These are phyloP conservation scores for Globisporangium megalacanthum DNA, from an alignment of 352 stramenopile genomes.

Conservation along the genomic window DNA sequence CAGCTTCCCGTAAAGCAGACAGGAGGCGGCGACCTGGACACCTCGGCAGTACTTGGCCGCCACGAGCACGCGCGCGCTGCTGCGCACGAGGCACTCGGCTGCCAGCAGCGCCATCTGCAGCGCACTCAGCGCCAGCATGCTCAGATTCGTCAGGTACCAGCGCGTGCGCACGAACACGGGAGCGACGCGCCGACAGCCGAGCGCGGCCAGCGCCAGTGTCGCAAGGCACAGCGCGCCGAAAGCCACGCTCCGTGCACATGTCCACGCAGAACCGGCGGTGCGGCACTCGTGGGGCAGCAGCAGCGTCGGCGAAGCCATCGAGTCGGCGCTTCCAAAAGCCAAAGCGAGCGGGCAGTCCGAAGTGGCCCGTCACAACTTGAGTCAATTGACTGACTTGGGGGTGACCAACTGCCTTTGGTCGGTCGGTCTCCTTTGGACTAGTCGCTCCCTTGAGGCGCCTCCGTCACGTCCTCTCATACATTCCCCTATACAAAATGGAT, in stretches of 20 bases:
- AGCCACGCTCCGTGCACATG: slow-evolving; percentile 55
- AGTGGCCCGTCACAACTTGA: too few relatives aligned
- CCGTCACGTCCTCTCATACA: too few relatives aligned
- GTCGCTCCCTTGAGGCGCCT: too few relatives aligned
- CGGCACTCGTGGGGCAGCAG: slow-evolving; percentile 53
- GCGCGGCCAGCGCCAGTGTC: slow-evolving; percentile 36
- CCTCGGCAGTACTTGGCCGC: slow-evolving; percentile 68
- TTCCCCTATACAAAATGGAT: too few relatives aligned
- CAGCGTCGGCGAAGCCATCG: too few relatives aligned
- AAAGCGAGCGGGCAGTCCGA: too few relatives aligned
- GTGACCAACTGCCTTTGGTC: too few relatives aligned
- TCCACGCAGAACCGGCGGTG: slow-evolving; percentile 31
- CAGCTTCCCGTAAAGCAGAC: slow-evolving; percentile 60
- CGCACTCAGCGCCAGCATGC: slow-evolving; percentile 48
- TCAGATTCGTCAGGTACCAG: slow-evolving; percentile 58
- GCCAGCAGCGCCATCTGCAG: slow-evolving; percentile 64
- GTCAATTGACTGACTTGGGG: too few relatives aligned
- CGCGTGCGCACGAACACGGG: slow-evolving; percentile 48
- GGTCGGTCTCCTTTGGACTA: too few relatives aligned
- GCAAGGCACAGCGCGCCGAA: slow-evolving; percentile 51
- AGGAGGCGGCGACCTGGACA: slow-evolving; percentile 62
- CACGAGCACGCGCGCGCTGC: slow-evolving; percentile 56
- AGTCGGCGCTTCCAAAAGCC: background rate
- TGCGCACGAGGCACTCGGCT: slow-evolving; percentile 55
- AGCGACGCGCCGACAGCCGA: slow-evolving; percentile 45